Evolutionary conservation across 768 basidiomycete genomes (phyloP).

Genomic region (Thelephora ganbajun): DNA sequence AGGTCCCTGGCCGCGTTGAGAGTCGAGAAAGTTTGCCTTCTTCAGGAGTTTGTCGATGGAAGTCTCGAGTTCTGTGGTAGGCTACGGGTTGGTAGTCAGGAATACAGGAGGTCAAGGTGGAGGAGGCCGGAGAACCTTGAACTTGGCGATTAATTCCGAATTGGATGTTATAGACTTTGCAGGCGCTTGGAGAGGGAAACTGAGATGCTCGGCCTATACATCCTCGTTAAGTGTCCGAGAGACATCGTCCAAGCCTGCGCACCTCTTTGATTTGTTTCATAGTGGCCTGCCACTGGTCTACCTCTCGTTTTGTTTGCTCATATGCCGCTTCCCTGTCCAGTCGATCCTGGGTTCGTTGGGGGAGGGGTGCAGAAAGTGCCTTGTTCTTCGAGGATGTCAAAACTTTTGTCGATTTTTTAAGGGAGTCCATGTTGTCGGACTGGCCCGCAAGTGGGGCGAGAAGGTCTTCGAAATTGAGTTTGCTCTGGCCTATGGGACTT

Average conservation of each 20-base stretch:
- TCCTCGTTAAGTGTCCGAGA: constrained; percentile 1
- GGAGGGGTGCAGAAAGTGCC: constrained; percentile 71
- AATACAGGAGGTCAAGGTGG: background rate
- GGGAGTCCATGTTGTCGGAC: constrained; percentile 42
- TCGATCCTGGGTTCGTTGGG: constrained; percentile 76
- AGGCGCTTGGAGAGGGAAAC: constrained; percentile 70
- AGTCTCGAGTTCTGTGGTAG: constrained; percentile 73
- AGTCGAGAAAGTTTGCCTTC: constrained; percentile 70
- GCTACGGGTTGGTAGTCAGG: constrained; percentile 26
- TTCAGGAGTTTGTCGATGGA: constrained; percentile 72
- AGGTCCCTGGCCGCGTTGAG: constrained; percentile 51
- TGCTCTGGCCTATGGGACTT: constrained; percentile 25
- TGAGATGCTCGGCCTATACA: constrained; percentile 67
- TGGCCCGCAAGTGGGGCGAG: constrained; percentile 57
- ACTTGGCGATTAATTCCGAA: constrained; percentile 67
- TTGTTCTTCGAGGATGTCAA: constrained; percentile 43
- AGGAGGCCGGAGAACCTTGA: constrained; percentile 42
- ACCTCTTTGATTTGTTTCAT: constrained; percentile 90
- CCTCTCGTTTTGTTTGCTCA: constrained; percentile 83
- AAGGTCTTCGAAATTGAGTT: constrained; percentile 59
- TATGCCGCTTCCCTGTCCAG: constrained; percentile 91
- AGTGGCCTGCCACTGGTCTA: constrained; percentile 85
- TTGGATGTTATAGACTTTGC: constrained; percentile 45
- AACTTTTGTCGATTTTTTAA: constrained; percentile 58
- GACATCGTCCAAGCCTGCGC: constrained; percentile 5